Percentiles rank a stretch among this genome's conserved stretches.
Evolutionary conservation across 345 rosid species (phyloP).

Genomic region (Lumnitzera littorea): DNA sequence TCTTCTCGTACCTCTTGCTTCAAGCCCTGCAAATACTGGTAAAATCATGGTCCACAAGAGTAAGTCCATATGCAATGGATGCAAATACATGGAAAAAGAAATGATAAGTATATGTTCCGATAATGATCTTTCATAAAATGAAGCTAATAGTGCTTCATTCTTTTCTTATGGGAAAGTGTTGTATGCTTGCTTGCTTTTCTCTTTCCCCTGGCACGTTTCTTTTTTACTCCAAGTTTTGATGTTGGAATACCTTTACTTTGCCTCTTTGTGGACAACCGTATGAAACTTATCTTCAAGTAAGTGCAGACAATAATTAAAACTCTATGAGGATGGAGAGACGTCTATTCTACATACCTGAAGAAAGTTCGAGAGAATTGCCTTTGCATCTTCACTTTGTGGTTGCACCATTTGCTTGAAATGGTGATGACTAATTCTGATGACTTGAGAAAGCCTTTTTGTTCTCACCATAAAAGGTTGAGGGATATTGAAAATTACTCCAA

Average conservation of each 20-base stretch:
- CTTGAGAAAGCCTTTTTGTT: constrained; percentile 82
- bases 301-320: too few relatives aligned
- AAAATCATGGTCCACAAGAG: constrained; percentile 4
- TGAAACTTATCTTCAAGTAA: too few relatives aligned
- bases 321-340: not conserved
- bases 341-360: constrained; percentile 30
- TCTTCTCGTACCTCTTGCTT: constrained; percentile 47
- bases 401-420: constrained; percentile 72
- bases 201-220: not conserved
- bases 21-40: constrained; percentile 55
- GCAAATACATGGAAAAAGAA: too few relatives aligned
- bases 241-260: too few relatives aligned
- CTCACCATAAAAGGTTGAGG: constrained; percentile 80
- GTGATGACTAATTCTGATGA: constrained; percentile 74
- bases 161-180: too few relatives aligned
- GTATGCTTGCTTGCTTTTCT: too few relatives aligned
- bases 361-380: constrained; percentile 55
- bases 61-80: too few relatives aligned
- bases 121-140: too few relatives aligned
- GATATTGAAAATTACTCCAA: constrained; percentile 83
- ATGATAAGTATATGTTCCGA: too few relatives aligned
- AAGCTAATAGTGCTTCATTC: too few relatives aligned
- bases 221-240: too few relatives aligned
- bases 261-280: too few relatives aligned
- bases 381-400: constrained; percentile 55